phyloP scores from a whole-genome alignment of 2,329 filamentous ascomycete genomes.

The Coniochaeta ligniaria region DNA sequence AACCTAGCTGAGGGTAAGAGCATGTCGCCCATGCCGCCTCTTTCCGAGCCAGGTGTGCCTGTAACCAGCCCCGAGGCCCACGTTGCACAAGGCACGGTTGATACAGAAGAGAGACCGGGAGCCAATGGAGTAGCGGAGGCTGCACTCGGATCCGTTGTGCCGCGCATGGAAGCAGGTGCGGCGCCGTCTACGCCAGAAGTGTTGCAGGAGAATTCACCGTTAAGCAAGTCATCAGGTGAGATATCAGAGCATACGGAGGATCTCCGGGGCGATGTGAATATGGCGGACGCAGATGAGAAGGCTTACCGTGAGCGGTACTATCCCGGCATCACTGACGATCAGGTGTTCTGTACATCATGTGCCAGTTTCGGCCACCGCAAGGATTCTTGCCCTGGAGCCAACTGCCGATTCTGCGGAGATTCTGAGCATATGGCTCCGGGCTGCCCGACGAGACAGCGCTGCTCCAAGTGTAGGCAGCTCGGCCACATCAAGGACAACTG shows the following conservation, averaged over 20 bases:
- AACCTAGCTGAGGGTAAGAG: not conserved
- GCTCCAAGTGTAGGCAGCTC: slow-evolving; percentile 53
- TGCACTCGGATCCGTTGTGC: not conserved
- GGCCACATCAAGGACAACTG: slow-evolving; percentile 51
- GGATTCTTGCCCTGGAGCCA: slow-evolving; percentile 33
- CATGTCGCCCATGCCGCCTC: not conserved
- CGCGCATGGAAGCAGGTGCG: not conserved
- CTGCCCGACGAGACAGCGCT: slow-evolving; percentile 45
- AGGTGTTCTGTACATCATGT: slow-evolving; percentile 44
- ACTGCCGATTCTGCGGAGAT: slow-evolving; percentile 41
- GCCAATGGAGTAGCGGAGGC: not conserved
- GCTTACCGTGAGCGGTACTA: slow-evolving; percentile 32
- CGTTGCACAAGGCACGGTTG: not conserved
- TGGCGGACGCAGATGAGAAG: not conserved
- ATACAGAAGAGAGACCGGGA: not conserved
- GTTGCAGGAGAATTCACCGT: not conserved
- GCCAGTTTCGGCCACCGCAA: slow-evolving; percentile 39
- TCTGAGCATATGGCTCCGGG: slow-evolving; percentile 37
- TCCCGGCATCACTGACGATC: slow-evolving; percentile 34
- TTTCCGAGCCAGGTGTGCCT: not conserved
- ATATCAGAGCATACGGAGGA: not conserved
- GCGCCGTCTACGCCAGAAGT: not conserved
- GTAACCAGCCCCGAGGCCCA: not conserved
- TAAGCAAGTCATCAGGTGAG: not conserved
- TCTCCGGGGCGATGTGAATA: not conserved